Base-by-base conservation (phyloP, 2,329 filamentous ascomycete genomes). In the Clarireedia monteithiana region DNA sequence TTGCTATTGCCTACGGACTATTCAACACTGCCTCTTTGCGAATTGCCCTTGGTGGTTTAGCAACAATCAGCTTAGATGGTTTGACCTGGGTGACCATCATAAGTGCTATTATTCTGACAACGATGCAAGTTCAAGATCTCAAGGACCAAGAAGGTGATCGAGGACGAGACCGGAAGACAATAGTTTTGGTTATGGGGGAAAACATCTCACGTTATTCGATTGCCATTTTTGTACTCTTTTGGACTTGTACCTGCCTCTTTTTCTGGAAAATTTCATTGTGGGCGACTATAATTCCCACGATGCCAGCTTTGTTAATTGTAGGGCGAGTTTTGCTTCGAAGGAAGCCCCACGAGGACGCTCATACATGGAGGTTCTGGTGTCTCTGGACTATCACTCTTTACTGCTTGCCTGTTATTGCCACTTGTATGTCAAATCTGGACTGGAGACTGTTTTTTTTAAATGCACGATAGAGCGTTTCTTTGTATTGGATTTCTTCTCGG, bases 51-150 rank as follows among this genome's bases (percentile, higher is more conserved):
- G 40, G 26, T 36, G 12, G 14, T 14, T 47, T 26, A 6, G 58
- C 50, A 40, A 17, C 30, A 15, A 14, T 39, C 24, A 34, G 14
- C 46, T 14, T 7, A 20, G 5, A 17, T 9, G 46, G 26, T 3
- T 4, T 12, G n/a, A 12, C 20, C 4, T 48, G 46, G 46, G n/a
- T 20, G 1, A 4, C 15, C 12, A 34, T 48, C 6, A 52, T 55
- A 20, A 30, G 40, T 30, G 27, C 10, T 10, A 45, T 59, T 6
- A 46, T 59, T 14, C 38, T 55, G 10, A 51, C 57, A 2, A 68
- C 67, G 9, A 59, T 68, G 46, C 67, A 69, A 39, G 59, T 65
- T 4, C 63, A 65, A 55, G 68, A 70, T 53, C 57, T 70, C 26
- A 59, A 63, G 36, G 68, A 69, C 53, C 60, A 60, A 46, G 50